These are phyloP conservation scores for Cydonia oblonga DNA, from an alignment of 331 rosid genomes.

Conservation along the genomic window DNA sequence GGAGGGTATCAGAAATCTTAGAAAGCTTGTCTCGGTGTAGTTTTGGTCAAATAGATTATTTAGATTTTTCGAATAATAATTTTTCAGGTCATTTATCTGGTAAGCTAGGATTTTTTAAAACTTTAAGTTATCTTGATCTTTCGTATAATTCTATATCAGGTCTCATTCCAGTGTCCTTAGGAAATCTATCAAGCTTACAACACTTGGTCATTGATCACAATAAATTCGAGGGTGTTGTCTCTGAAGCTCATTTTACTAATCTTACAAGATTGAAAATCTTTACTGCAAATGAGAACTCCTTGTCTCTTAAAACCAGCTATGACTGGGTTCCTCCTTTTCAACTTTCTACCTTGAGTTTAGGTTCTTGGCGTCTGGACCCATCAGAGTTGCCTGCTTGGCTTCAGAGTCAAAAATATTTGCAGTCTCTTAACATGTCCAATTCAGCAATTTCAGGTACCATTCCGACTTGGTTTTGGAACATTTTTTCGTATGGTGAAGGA, in stretches of 20 bases:
- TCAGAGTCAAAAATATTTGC: background rate
- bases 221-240: background rate
- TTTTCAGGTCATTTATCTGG: background rate
- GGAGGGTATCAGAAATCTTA: background rate
- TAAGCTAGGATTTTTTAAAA: background rate
- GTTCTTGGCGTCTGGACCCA: background rate
- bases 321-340: background rate
- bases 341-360: rapidly evolving
- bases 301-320: background rate
- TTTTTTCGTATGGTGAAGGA: rapidly evolving
- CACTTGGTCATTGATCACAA: rapidly evolving
- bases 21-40: background rate
- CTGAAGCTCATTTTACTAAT: background rate
- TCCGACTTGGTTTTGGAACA: background rate
- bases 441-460: background rate
- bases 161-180: background rate
- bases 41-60: rapidly evolving
- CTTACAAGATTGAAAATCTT: background rate
- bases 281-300: rapidly evolving
- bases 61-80: rapidly evolving
- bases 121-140: background rate
- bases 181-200: background rate
- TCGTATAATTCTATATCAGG: background rate
- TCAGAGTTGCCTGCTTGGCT: background rate
- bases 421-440: rapidly evolving